Evolutionary conservation across 495 filamentous ascomycete genomes (phyloP).

Genomic region (Lepraria neglecta): DNA sequence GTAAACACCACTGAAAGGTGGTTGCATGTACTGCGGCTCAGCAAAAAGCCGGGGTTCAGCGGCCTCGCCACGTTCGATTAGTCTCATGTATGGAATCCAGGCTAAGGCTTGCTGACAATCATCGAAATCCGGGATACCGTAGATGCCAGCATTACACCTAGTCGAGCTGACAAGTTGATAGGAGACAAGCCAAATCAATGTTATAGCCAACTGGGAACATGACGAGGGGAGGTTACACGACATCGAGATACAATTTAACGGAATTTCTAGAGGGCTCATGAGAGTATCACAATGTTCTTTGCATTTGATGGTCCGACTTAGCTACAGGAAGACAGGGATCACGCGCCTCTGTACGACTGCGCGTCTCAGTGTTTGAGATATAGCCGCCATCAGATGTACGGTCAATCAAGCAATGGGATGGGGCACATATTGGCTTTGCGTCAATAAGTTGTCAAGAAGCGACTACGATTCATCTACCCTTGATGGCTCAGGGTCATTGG

Average conservation of each 20-base stretch:
- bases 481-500: not conserved
- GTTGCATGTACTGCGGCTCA: not conserved
- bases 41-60: not conserved
- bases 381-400: not conserved
- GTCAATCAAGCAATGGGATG: not conserved
- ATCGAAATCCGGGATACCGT: not conserved
- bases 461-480: not conserved
- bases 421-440: not conserved
- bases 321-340: too few relatives aligned
- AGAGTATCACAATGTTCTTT: too few relatives aligned
- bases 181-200: not conserved
- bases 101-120: conserved; percentile 1
- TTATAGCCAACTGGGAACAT: not conserved
- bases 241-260: not conserved
- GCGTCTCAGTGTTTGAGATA: not conserved
- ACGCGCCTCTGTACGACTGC: too few relatives aligned
- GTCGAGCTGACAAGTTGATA: not conserved
- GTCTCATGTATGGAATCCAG: conserved; percentile 3
- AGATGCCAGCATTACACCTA: not conserved
- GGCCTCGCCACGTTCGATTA: not conserved
- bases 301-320: too few relatives aligned
- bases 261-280: not conserved
- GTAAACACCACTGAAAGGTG: conserved; percentile 5
- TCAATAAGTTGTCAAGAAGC: not conserved
- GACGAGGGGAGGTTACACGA: not conserved